phyloP scores from a whole-genome alignment of 2,329 filamentous ascomycete genomes.

The Aspergillus alliaceus region DNA sequence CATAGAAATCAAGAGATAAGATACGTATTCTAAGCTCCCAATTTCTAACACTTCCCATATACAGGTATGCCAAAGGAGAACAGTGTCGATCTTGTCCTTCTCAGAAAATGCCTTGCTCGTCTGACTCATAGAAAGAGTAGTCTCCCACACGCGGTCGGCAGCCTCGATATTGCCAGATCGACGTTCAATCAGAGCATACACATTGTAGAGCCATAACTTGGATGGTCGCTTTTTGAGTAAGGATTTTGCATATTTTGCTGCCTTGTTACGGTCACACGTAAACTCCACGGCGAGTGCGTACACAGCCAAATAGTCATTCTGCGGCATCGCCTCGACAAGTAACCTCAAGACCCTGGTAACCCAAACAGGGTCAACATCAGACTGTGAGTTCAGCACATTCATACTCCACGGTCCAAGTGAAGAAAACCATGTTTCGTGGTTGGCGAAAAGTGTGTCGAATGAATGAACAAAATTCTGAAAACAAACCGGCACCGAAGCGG shows the following conservation, averaged over 20 bases:
- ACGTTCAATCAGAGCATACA: conserved; percentile 73
- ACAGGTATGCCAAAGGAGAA: conserved; percentile 61
- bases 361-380: conserved; percentile 47
- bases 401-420: conserved; percentile 35
- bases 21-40: conserved; percentile 37
- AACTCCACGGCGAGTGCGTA: conserved; percentile 71
- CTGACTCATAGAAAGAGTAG: conserved; percentile 60
- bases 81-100: conserved; percentile 35
- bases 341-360: conserved; percentile 57
- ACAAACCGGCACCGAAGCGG: conserved; percentile 24
- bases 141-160: conserved; percentile 65
- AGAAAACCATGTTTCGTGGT: conserved; percentile 49
- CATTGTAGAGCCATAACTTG: conserved; percentile 71
- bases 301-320: conserved; percentile 59
- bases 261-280: conserved; percentile 52
- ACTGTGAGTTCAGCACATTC: conserved; percentile 24
- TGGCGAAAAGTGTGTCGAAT: conserved; percentile 56
- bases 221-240: conserved; percentile 68
- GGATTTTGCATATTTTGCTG: conserved; percentile 70
- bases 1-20: conserved; percentile 43
- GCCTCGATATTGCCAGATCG: conserved; percentile 57
- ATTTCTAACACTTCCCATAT: conserved; percentile 64
- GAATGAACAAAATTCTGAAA: conserved; percentile 45
- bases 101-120: conserved; percentile 37
- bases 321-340: conserved; percentile 48